Percentiles rank a stretch among this genome's conserved stretches.
Conservation (phyloP, 176 grass and related monocot species). For the Pontederia crassipes region DNA sequence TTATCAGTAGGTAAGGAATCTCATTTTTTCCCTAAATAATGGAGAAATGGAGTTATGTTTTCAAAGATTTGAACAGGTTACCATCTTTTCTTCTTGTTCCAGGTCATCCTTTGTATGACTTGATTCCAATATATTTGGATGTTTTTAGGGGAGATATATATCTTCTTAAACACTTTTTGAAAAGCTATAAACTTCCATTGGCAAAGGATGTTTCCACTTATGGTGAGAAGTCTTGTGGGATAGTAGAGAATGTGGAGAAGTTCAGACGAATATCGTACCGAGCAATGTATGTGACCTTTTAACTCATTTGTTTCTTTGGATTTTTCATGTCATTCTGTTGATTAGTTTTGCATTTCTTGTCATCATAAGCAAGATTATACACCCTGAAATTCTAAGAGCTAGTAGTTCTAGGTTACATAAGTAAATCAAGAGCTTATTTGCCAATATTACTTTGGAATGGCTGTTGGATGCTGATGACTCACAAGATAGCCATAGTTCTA, state of each 20-base stretch:
- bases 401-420: too few species aligned
- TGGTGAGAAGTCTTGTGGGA: constrained; percentile 9
- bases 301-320: not conserved
- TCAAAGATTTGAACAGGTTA: not conserved
- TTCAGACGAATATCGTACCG: constrained; percentile 63
- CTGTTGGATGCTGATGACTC: too few species aligned
- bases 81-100: constrained; percentile 9
- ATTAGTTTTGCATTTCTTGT: not conserved
- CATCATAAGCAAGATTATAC: not conserved
- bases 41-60: not conserved
- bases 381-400: too few species aligned
- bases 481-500: too few species aligned
- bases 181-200: constrained; percentile 70
- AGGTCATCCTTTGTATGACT: constrained; percentile 84
- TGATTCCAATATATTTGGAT: constrained; percentile 92
- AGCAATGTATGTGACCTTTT: constrained; percentile 44
- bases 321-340: not conserved
- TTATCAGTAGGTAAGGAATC: constrained; percentile 59
- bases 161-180: constrained; percentile 62
- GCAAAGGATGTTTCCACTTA: constrained; percentile 25
- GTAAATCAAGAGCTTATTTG: too few species aligned
- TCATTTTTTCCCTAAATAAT: constrained; percentile 9
- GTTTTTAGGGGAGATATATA: constrained; percentile 61
- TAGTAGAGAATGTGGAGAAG: constrained; percentile 30
- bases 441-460: too few species aligned